These are phyloP conservation scores for Marasmius fiardii DNA, from an alignment of 1,284 basidiomycete species.

Conservation along the genomic window DNA sequence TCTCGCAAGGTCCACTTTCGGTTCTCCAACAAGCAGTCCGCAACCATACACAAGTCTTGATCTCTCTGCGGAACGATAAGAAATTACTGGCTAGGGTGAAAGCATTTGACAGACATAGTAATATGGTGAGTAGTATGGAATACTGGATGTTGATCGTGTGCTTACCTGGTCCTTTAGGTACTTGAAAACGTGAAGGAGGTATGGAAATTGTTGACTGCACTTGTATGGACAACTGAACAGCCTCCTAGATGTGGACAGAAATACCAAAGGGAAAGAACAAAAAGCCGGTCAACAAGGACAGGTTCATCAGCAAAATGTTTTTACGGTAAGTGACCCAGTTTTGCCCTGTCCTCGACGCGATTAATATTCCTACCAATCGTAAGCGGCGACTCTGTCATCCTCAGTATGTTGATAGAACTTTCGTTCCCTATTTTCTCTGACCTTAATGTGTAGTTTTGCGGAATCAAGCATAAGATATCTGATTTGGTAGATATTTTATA, in stretches of 20 bases:
- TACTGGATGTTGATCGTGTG: neutral
- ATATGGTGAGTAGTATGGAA: constrained; percentile 73
- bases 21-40: constrained; percentile 97
- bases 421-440: constrained; percentile 5
- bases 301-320: constrained; percentile 99
- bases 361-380: constrained; percentile 19
- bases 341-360: constrained; percentile 12
- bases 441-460: constrained; percentile 60
- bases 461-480: constrained; percentile 67
- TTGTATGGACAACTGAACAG: neutral
- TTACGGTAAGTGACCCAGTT: constrained; percentile 52
- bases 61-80: constrained; percentile 98
- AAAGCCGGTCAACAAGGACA: constrained; percentile 98
- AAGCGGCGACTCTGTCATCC: constrained; percentile 93
- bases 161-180: constrained; percentile 47
- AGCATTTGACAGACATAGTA: constrained; percentile 98
- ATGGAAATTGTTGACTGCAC: constrained; percentile 12
- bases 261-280: constrained; percentile 97
- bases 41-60: constrained; percentile 97
- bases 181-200: constrained; percentile 98
- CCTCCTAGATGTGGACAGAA: constrained; percentile 94
- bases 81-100: constrained; percentile 97
- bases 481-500: neutral
- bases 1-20: constrained; percentile 95
- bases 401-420: constrained; percentile 74